Evolutionary conservation across 164 flowering plant genomes (phyloP), one percentile per base, ranked within the genome.

Genomic region (Sextonia rubra): DNA sequence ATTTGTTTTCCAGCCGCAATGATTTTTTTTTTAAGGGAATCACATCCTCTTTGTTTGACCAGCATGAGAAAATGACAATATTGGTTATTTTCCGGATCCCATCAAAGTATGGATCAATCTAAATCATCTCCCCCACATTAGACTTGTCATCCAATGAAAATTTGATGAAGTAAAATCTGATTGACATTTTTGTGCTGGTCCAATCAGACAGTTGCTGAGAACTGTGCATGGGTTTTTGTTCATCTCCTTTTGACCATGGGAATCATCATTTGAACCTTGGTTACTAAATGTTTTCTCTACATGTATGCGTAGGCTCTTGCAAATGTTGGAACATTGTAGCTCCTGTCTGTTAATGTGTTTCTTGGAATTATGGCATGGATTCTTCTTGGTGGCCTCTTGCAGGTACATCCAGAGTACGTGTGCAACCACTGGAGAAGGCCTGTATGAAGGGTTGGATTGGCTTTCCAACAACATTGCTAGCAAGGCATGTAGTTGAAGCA

Each of bases 351-450:
- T 52, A 52, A 24, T 8, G 12, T 15, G 32, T 23, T n/a, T 5
- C 25, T 17, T 73, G 15, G 12, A 6, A 14, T 14, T 58, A 5
- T n/a, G 23, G 0, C 27, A 20, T 20, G 30, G 26, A 68, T 48
- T 70, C 7, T 44, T 61, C 52, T 71, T 60, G 60, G 9, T 66
- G 48, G 24, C 60, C 26, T 15, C 77, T 68, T 72, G 24, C 88
- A 94, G 98, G 98, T 94, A 94, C 83, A 94, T 94, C 78, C 98
- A 93, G 86, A 93, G 98, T 85, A 91, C 98, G 30, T 93, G 98
- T 82, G 98, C 98, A 48, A 93, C 98, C 73, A 89, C 95, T 69
- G 98, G 98, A 60, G 98, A 90, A 81, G 98, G 98, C 23, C 91
- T 91, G 1, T 94, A 94, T 58, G 98, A 94, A 81, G 98, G 98